phyloP scores from a whole-genome alignment of 2,329 filamentous ascomycete species.

The Teratosphaeria viscida region DNA sequence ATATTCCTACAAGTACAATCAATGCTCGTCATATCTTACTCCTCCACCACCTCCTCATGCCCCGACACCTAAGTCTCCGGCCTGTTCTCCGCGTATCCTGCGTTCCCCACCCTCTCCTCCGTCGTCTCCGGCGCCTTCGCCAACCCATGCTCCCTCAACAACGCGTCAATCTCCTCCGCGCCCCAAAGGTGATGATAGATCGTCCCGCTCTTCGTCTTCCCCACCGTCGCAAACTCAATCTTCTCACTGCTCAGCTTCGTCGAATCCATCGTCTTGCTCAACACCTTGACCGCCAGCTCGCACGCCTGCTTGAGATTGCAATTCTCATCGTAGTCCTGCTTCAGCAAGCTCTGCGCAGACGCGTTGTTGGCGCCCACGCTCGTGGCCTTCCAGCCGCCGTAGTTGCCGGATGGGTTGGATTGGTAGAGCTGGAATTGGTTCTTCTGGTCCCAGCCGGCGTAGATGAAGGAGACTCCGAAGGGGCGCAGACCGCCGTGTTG shows the following conservation, averaged over 20 bases:
- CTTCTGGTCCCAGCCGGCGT: constrained; percentile 93
- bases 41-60: background rate
- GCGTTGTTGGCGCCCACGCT: constrained; percentile 97
- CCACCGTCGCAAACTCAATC: constrained; percentile 98
- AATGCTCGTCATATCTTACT: background rate
- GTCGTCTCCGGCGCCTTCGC: constrained; percentile 56
- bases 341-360: constrained; percentile 88
- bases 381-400: constrained; percentile 98
- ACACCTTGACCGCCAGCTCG: constrained; percentile 92
- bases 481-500: constrained; percentile 97
- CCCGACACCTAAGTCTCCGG: background rate
- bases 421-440: constrained; percentile 98
- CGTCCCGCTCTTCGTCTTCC: constrained; percentile 86
- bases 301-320: constrained; percentile 94
- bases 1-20: constrained; percentile 5
- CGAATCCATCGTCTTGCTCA: constrained; percentile 99
- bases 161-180: constrained; percentile 86
- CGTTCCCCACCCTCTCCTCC: constrained; percentile 2
- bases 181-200: constrained; percentile 98
- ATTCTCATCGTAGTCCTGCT: constrained; percentile 99
- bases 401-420: constrained; percentile 97
- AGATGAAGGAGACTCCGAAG: constrained; percentile 98
- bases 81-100: constrained; percentile 1
- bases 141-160: constrained; percentile 91
- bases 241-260: constrained; percentile 99